phyloP scores from a whole-genome alignment of 208 protist species.

The Trypanosoma lewisi region DNA sequence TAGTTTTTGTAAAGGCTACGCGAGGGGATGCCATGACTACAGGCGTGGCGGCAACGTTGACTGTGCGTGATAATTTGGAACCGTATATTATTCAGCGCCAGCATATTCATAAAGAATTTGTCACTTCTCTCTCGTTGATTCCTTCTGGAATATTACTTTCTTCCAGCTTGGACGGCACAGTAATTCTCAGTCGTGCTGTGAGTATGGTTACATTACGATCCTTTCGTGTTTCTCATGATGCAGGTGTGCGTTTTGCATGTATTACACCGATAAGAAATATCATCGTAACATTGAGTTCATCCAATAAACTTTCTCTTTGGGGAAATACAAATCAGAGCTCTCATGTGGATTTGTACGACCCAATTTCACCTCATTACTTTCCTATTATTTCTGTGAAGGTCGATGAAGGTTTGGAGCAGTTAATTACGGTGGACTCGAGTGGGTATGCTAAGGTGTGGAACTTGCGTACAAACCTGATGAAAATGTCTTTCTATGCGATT shows the following conservation, averaged over 20 bases:
- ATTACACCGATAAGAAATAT: conserved; percentile 24
- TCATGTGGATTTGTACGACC: conserved; percentile 68
- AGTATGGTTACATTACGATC: conserved; percentile 13
- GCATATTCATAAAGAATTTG: conserved; percentile 21
- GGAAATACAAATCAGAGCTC: conserved; percentile 33
- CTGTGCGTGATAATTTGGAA: conserved; percentile 23
- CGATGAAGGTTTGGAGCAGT: conserved; percentile 62
- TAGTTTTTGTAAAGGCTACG: not conserved
- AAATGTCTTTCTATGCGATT: conserved; percentile 73
- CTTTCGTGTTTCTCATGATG: conserved; percentile 17
- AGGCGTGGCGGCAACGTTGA: conserved; percentile 21
- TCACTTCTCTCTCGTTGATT: conserved; percentile 24
- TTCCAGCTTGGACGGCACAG: conserved; percentile 20
- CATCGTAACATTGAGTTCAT: conserved; percentile 26
- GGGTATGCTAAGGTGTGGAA: conserved; percentile 79
- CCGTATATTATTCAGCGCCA: conserved; percentile 12
- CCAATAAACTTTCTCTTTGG: conserved; percentile 37
- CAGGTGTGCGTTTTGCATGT: conserved; percentile 28
- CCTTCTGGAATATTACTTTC: conserved; percentile 18
- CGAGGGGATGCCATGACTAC: conserved; percentile 18
- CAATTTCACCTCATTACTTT: conserved; percentile 61
- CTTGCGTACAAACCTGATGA: conserved; percentile 36
- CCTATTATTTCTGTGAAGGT: conserved; percentile 54
- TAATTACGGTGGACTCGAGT: conserved; percentile 63
- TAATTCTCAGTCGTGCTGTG: conserved; percentile 23